Evolutionary conservation across 805 yeast genomes (phyloP).

Genomic region (Kodamaea jinghongensis): DNA sequence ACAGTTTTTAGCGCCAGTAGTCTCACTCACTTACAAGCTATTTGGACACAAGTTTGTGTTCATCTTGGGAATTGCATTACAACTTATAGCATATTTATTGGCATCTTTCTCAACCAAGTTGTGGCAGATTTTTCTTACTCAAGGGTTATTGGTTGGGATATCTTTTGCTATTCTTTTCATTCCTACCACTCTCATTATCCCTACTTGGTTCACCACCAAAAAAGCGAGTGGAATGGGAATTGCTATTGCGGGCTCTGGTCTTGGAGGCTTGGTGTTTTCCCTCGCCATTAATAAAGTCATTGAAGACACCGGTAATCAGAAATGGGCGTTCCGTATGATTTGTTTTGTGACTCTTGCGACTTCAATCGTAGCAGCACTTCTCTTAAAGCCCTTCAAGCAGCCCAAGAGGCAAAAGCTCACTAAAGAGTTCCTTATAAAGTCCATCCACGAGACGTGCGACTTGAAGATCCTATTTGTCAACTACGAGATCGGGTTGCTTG

Average conservation of each 20-base stretch:
- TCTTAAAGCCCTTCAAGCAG: constrained; percentile 47
- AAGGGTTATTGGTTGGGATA: constrained; percentile 49
- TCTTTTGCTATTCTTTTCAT: constrained; percentile 44
- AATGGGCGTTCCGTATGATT: constrained; percentile 43
- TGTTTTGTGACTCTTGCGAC: constrained; percentile 32
- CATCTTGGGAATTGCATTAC: constrained; percentile 42
- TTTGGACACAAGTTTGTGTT: constrained; percentile 49
- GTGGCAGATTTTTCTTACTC: constrained; percentile 53
- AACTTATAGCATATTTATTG: constrained; percentile 43
- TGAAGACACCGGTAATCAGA: constrained; percentile 36
- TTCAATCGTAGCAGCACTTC: constrained; percentile 34
- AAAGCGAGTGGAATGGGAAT: constrained; percentile 49
- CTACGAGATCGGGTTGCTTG: constrained; percentile 20
- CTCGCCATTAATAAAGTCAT: constrained; percentile 41
- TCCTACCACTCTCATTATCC: constrained; percentile 43
- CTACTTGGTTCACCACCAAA: constrained; percentile 48
- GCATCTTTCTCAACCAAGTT: constrained; percentile 49
- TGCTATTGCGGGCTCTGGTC: constrained; percentile 47
- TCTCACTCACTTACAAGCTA: constrained; percentile 44
- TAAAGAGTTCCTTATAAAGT: constrained; percentile 18
- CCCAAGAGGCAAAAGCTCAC: constrained; percentile 9
- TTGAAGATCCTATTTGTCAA: constrained; percentile 29
- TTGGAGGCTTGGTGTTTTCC: constrained; percentile 50
- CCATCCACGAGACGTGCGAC: constrained; percentile 23
- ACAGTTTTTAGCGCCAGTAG: constrained; percentile 54